Base-by-base conservation (phyloP, 768 basidiomycete genomes). In the Saitozyma sp. region DNA sequence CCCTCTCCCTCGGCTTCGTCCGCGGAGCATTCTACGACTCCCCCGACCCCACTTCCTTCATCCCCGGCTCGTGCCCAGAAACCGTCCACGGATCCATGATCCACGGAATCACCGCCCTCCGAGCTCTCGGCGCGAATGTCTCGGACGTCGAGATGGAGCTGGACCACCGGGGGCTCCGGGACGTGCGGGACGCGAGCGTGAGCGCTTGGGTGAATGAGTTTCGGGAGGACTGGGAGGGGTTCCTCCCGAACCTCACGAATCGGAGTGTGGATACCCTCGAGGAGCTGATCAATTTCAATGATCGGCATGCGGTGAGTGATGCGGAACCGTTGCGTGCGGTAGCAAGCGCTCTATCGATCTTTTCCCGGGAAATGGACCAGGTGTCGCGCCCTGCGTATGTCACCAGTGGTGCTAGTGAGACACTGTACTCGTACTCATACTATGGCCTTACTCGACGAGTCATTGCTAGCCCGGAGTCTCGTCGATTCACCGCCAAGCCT, bases 241-340 rank as follows among this genome's bases (percentile, higher is more conserved):
- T 73, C 42, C 52, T 75, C 42, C 46, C 52, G 13, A 54, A 49
- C 6, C 56, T 71, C 20, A 51, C 45, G 19, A 43, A 52, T 8
- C 56, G 56, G 29, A 19, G 56, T 6, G 54, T 68, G 0, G 37
- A 56, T n/a, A 64, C 53, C 8, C 41, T 73, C 11, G 58, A 49
- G 42, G 74, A 71, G 14, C 54, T 73, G 37, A 68, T 71, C 58
- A 65, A 68, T 42, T 75, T 67, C 46, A 69, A 75, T 52, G 74
- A 75, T 43, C 56, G 56, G 9, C 40, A 73, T 42, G 64, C 69
- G 5, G 48, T 60, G 17, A 43, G 58, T 59, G 17, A 11, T 10
- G 16, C 6, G n/a, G 6, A 16, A 38, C 1, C 16, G 17, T 19
- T 48, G 4, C 14, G 16, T n/a, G 6, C 20, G 5, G 29, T 29